These are phyloP conservation scores for Acacia concinna DNA, from an alignment of 331 rosid species.

Conservation along the genomic window DNA sequence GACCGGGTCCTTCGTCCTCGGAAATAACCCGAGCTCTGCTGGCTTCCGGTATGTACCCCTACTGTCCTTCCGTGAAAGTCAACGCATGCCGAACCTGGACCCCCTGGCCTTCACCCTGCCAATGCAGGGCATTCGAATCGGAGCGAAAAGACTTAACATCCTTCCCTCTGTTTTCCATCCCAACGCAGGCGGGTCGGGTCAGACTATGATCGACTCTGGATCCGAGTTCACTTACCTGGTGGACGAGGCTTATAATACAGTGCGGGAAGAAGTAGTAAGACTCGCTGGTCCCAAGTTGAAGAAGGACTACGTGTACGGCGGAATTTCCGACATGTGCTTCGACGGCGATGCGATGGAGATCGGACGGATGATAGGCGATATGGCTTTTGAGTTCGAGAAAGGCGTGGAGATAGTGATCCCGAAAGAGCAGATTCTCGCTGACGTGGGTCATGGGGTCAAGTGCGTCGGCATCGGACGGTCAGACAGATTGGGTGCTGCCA, in stretches of 20 bases:
- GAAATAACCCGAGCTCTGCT: conserved; percentile 63
- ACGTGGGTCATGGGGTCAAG: conserved; percentile 72
- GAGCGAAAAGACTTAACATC: conserved; percentile 42
- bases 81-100: conserved; percentile 81
- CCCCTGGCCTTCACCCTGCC: conserved; percentile 70
- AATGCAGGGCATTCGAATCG: conserved; percentile 65
- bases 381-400: conserved; percentile 66
- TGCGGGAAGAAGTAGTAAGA: conserved; percentile 54
- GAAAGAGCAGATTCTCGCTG: conserved; percentile 53
- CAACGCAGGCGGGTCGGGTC: conserved; percentile 77
- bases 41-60: conserved; percentile 49
- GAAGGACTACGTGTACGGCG: conserved; percentile 68
- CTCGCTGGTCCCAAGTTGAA: conserved; percentile 58
- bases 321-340: conserved; percentile 70
- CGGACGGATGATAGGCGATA: conserved; percentile 64
- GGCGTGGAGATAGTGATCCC: conserved; percentile 69
- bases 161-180: conserved; percentile 52
- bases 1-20: conserved; percentile 68
- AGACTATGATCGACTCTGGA: conserved; percentile 88
- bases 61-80: conserved; percentile 54
- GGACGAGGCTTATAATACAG: conserved; percentile 69
- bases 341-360: conserved; percentile 38
- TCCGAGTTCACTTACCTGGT: conserved; percentile 70
- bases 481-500: conserved; percentile 57
- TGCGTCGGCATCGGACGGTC: conserved; percentile 87